Percentiles rank a stretch among this genome's conserved stretches.
phyloP scores from a whole-genome alignment of 306 rosid species.

The Adenanthera pavonina region DNA sequence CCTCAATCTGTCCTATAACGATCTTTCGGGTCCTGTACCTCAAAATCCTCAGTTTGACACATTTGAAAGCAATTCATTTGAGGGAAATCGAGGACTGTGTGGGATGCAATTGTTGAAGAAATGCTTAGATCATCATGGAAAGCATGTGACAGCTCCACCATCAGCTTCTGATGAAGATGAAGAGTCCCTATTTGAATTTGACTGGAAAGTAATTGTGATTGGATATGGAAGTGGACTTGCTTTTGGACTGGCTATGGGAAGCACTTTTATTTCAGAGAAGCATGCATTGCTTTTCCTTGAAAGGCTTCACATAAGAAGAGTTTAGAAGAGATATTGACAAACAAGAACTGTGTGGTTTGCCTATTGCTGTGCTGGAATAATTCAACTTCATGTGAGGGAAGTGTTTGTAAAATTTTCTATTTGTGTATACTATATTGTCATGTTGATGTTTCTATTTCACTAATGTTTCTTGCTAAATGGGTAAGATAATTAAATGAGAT shows the following conservation, averaged over 20 bases:
- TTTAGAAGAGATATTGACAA: too few species aligned
- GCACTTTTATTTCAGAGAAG: neutral
- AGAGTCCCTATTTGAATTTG: neutral
- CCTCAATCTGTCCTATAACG: conserved; percentile 37
- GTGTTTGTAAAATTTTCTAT: neutral
- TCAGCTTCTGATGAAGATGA: conserved; percentile 7
- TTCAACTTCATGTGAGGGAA: too few species aligned
- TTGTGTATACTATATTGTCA: too few species aligned
- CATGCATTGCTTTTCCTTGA: neutral
- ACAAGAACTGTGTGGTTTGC: too few species aligned
- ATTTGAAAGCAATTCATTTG: conserved; percentile 5
- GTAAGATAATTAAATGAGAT: too few species aligned
- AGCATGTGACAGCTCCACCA: neutral
- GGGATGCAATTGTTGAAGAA: conserved; percentile 23
- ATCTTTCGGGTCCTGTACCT: conserved; percentile 38
- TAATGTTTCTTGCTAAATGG: too few species aligned
- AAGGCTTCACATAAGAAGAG: too few species aligned
- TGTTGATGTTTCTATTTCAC: too few species aligned
- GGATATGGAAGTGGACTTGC: conserved; percentile 40
- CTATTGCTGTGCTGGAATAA: too few species aligned
- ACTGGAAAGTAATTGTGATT: conserved; percentile 14
- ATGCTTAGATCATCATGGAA: neutral
- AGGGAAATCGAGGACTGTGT: conserved; percentile 40
- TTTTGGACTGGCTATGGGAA: conserved; percentile 27
- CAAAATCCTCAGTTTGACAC: neutral